These are phyloP conservation scores for Leccinum subrobustum DNA, from an alignment of 1,284 basidiomycete species.

Conservation along the genomic window DNA sequence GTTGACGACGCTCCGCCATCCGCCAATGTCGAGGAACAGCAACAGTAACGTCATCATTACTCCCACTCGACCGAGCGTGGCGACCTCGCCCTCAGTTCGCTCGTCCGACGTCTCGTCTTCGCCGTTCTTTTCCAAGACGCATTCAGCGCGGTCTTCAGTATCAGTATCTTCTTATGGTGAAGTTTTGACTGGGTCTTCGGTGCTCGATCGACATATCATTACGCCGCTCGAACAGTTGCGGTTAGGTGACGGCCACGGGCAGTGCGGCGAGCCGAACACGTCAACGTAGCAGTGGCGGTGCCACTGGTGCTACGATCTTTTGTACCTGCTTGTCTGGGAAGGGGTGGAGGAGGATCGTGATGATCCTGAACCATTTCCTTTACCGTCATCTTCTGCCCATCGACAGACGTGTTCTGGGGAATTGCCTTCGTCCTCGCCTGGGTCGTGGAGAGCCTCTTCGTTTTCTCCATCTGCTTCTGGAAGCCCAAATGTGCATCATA, in stretches of 20 bases:
- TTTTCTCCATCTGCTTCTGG: conserved; percentile 6
- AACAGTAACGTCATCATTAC: conserved; percentile 6
- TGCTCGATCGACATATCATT: conserved; percentile 46
- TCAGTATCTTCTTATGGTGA: conserved; percentile 59
- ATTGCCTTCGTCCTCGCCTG: background rate
- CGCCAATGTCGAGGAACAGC: background rate
- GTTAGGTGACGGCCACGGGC: conserved; percentile 22
- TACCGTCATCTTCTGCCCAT: conserved; percentile 1
- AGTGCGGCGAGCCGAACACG: background rate
- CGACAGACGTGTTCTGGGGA: conserved; percentile 11
- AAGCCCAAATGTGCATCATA: conserved; percentile 1
- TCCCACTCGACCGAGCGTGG: conserved; percentile 38
- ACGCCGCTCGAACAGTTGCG: conserved; percentile 49
- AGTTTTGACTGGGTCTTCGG: conserved; percentile 33
- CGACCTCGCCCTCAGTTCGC: conserved; percentile 53
- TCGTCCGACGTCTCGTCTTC: conserved; percentile 55
- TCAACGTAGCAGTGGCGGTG: background rate
- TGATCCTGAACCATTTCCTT: conserved; percentile 3
- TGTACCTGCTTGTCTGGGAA: background rate
- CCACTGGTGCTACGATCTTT: background rate
- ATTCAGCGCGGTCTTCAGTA: conserved; percentile 52
- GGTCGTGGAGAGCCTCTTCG: conserved; percentile 12
- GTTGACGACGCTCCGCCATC: background rate
- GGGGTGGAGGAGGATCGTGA: conserved; percentile 3
- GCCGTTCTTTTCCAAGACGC: conserved; percentile 47